Base-by-base conservation (phyloP, 257 asterid genomes). In the Parsonsia alboflavescens region DNA sequence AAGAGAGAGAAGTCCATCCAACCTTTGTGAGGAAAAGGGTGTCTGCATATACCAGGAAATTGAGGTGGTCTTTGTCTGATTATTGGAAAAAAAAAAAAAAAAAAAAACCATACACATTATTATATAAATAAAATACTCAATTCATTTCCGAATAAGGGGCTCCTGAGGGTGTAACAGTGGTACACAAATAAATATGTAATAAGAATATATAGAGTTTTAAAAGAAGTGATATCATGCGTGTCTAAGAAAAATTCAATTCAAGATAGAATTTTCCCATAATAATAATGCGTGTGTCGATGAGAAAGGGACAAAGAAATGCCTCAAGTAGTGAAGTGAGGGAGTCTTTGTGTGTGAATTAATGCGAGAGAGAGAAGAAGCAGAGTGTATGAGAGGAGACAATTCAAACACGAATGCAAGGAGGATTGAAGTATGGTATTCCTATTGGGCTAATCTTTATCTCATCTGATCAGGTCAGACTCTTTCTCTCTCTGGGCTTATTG, bases 1-100 rank as follows among this genome's bases (percentile, higher is more conserved):
- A n/a, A n/a, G n/a, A n/a, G n/a, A n/a, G n/a, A n/a, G n/a, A n/a
- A 76, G 52, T 73, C 56, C 58, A 54, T 79, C 75, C 77, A 64
- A 68, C 72, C 61, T 70, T 64, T 78, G 71, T 73, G 63, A 54
- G 68, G 57, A 76, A 74, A 77, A 76, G 57, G 83, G 77, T 84
- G 84, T 79, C 82, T 80, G 84, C 83, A 83, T 83, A 85, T 85
- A 89, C 87, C 93, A 82, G 93, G 88, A 85, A 84, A 81, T 72
- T 70, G 82, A 77, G 87, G 83, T 81, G 80, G 79, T 77, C 66
- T 76, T 83, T 86, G 87, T 82, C 85, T 73, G 75, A 82, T 68
- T 21, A 81, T 63, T 45, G n/a, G 33, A 71, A 58, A n/a, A n/a
- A n/a, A n/a, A n/a, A n/a, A n/a, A n/a, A n/a, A n/a, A n/a, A n/a